phyloP scores from a whole-genome alignment of 176 grass and related monocot species.

The Carex parvula region DNA sequence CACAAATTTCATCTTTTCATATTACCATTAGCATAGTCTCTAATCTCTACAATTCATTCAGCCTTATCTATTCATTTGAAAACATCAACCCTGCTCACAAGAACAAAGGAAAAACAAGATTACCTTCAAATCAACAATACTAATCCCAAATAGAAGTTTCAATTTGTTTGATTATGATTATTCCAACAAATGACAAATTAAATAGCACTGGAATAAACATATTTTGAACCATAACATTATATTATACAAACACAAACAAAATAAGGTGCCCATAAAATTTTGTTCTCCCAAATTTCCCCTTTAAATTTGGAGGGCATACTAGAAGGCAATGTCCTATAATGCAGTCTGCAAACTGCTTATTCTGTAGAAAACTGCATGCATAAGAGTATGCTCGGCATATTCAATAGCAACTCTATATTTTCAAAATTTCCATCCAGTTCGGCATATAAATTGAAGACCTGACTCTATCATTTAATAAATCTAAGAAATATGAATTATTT shows the following conservation, averaged over 20 bases:
- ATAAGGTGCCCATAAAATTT: background rate
- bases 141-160: background rate
- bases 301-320: background rate
- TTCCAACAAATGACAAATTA: background rate
- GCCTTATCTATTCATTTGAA: background rate
- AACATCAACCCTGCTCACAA: background rate
- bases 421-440: background rate
- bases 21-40: background rate
- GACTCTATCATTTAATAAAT: background rate
- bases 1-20: background rate
- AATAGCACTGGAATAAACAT: background rate
- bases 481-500: background rate
- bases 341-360: background rate
- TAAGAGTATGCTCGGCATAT: background rate
- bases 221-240: background rate
- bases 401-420: background rate
- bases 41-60: background rate
- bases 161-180: background rate
- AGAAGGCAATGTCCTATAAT: background rate
- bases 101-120: background rate
- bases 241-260: background rate
- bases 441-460: background rate
- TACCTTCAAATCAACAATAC: background rate
- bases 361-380: background rate
- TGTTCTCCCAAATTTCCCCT: background rate